Conservation (phyloP, 2,329 filamentous ascomycete genomes). For the Scopulariopsis brevicaulis region DNA sequence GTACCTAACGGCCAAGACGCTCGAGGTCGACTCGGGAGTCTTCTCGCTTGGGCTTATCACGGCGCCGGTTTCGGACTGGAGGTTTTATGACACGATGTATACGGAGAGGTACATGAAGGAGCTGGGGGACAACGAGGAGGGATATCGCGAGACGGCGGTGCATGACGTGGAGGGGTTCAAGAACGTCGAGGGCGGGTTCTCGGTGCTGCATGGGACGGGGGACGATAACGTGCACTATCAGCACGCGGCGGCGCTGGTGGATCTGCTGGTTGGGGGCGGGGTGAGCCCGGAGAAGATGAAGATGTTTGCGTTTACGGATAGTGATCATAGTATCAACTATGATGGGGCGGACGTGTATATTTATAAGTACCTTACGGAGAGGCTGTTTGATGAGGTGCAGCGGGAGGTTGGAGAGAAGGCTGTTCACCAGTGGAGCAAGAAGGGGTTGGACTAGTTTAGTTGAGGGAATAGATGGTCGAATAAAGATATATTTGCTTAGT, state of each 20-base stretch:
- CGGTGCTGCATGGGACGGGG: slow-evolving; percentile 54
- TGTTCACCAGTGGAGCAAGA: slow-evolving; percentile 22
- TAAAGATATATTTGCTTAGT: too few relatives aligned
- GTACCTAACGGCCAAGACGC: slow-evolving; percentile 53
- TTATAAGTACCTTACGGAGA: slow-evolving; percentile 51
- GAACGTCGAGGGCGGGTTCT: slow-evolving; percentile 45
- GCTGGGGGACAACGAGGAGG: slow-evolving; percentile 38
- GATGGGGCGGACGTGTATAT: slow-evolving; percentile 42
- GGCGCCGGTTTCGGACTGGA: slow-evolving; percentile 57
- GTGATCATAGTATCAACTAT: slow-evolving; percentile 49
- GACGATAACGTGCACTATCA: slow-evolving; percentile 67
- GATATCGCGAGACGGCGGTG: slow-evolving; percentile 51
- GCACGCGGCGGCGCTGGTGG: slow-evolving; percentile 48
- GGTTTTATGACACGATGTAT: slow-evolving; percentile 62
- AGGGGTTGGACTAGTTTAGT: too few relatives aligned
- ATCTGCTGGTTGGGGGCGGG: slow-evolving; percentile 45
- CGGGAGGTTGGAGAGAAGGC: slow-evolving; percentile 25
- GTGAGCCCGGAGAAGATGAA: slow-evolving; percentile 51
- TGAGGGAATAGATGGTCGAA: too few relatives aligned
- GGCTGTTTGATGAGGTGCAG: slow-evolving; percentile 50
- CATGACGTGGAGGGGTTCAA: slow-evolving; percentile 48
- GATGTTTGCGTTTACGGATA: slow-evolving; percentile 55
- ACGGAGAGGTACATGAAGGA: slow-evolving; percentile 65
- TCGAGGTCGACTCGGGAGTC: slow-evolving; percentile 47
- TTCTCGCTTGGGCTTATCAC: slow-evolving; percentile 54